phyloP scores from a whole-genome alignment of 345 rosid species.

The Syzygium jambos region DNA sequence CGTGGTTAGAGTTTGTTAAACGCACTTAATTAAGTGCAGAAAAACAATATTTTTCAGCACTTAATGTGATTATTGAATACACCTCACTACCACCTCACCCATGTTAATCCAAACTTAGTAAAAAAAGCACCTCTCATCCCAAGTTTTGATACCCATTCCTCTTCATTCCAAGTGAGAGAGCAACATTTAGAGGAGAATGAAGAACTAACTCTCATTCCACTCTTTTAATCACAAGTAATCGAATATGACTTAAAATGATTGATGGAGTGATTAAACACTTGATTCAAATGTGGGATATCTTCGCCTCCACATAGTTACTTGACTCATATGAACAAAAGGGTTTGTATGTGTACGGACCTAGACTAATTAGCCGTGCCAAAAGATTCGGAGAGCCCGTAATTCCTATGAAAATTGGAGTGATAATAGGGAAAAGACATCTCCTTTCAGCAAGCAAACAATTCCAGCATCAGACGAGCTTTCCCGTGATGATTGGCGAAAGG shows the following conservation, averaged over 20 bases:
- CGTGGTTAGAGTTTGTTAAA: neutral
- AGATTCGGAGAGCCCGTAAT: fast-evolving
- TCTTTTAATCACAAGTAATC: neutral
- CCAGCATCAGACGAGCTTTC: neutral
- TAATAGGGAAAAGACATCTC: neutral
- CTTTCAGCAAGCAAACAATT: neutral
- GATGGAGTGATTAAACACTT: neutral
- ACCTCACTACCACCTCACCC: neutral
- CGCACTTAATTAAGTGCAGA: neutral
- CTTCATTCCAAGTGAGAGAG: neutral
- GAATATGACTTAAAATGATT: neutral
- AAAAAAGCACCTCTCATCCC: neutral
- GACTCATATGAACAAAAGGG: neutral
- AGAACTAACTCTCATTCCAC: neutral
- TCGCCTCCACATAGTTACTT: neutral
- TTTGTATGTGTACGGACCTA: fast-evolving
- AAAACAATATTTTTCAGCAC: neutral
- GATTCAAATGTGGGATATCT: neutral
- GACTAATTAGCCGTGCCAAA: neutral
- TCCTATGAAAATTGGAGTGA: neutral
- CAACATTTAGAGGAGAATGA: neutral
- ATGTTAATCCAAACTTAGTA: neutral
- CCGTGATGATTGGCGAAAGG: neutral
- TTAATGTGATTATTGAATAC: neutral
- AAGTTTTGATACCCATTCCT: neutral